Base-by-base conservation (phyloP, 371 early-diverging fungal genomes). In the Aphelidium insulamus region DNA sequence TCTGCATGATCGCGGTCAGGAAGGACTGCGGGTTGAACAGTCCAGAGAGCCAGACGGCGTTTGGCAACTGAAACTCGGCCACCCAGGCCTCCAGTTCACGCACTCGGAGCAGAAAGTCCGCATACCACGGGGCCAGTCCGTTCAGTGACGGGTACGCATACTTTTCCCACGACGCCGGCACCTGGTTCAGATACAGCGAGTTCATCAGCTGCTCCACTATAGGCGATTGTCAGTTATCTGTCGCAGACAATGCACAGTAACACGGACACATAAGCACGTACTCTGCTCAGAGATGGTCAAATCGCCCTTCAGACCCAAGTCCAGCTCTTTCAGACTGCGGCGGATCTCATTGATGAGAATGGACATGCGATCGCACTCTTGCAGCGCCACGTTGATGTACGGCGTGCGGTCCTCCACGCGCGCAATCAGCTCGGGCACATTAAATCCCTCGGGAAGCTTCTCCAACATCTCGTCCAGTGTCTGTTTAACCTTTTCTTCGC, bases 1-100 rank as follows among this genome's bases (percentile, higher is more conserved):
- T 65, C 38, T 67, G 68, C 68, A 67, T 67, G 41, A 65, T 59
- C 17, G 68, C 68, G 4, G 68, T 67, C 15, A 67, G 44, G 54
- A 67, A 67, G 4, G 68, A 65, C 44, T 67, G 68, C 14, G 68
- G 68, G 45, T 65, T 36, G 47, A 67, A 67, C 17, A 67, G 44
- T 0, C 68, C 65, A 6, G 60, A 39, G 21, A 67, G 35, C 65
- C 66, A 65, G 0, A 67, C 62, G 7, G 59, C 63, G 0, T 62
- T 21, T 2, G 64, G 68, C n/a, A 67, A 45, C 34, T 61, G 55
- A 51, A 67, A 67, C 28, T 67, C 68, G 16, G 62, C 53, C 1
- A 67, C 66, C 68, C 68, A 67, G 31, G 26, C 33, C 35, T 67
- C 68, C 19, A 67, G 48, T 35, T 67, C 63, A 29, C 59, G 62